phyloP scores from a whole-genome alignment of 768 basidiomycete genomes.

The Termitomyces sp. region DNA sequence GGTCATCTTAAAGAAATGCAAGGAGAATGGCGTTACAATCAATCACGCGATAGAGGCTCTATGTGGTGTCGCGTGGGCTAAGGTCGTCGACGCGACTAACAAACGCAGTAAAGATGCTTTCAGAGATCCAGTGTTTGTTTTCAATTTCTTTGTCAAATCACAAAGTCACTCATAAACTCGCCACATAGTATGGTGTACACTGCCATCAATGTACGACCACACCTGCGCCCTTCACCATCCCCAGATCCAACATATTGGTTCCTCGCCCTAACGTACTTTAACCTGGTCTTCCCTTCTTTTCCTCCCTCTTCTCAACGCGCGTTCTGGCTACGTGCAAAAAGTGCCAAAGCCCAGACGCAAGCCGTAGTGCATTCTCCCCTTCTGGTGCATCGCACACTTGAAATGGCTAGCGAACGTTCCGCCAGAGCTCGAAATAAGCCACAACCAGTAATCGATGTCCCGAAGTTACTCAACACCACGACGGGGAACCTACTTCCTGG shows the following conservation, averaged over 20 bases:
- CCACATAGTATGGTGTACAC: constrained; percentile 59
- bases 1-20: constrained; percentile 53
- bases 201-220: constrained; percentile 60
- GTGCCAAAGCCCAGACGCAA: constrained; percentile 49
- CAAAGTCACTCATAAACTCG: neutral
- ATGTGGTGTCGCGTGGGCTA: constrained; percentile 56
- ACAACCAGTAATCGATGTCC: neutral
- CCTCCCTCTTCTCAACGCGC: constrained; percentile 35
- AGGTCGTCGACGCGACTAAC: constrained; percentile 12
- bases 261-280: constrained; percentile 61
- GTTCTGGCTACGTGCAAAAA: constrained; percentile 59
- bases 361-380: constrained; percentile 47
- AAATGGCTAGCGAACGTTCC: constrained; percentile 48
- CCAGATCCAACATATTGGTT: constrained; percentile 50
- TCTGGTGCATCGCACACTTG: constrained; percentile 43
- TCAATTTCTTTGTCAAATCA: neutral
- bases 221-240: constrained; percentile 30
- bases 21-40: constrained; percentile 54
- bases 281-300: constrained; percentile 62
- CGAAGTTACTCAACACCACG: constrained; percentile 7
- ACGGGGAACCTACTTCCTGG: constrained; percentile 2
- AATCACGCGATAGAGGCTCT: constrained; percentile 58
- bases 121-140: constrained; percentile 20
- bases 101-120: constrained; percentile 16
- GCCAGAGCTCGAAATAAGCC: constrained; percentile 23